Conservation (phyloP, 208 protist genomes). For the Wallacemonas sp. region DNA sequence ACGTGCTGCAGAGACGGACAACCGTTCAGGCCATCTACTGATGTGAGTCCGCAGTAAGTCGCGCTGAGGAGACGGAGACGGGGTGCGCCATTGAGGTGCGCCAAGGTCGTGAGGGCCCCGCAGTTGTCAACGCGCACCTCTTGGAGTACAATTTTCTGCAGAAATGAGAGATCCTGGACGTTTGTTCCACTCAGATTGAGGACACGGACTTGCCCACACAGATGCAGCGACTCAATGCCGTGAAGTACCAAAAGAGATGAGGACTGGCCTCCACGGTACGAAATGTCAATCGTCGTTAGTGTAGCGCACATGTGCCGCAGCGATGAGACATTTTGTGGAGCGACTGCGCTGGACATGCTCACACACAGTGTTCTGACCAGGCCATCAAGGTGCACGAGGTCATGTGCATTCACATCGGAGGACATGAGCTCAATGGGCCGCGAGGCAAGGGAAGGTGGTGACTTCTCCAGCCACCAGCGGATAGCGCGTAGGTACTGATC, state of each 20-base stretch:
- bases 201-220: neutral
- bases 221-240: neutral
- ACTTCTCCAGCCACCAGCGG: neutral
- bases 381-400: neutral
- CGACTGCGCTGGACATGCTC: too few relatives aligned
- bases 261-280: neutral
- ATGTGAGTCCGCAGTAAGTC: neutral
- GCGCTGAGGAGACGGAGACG: neutral
- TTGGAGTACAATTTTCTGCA: neutral
- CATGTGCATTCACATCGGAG: neutral
- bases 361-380: neutral
- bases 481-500: neutral
- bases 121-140: neutral
- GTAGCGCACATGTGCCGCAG: neutral
- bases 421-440: neutral
- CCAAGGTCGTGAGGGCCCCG: neutral
- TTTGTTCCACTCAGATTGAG: neutral
- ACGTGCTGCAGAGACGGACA: neutral
- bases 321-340: too few relatives aligned
- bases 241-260: neutral
- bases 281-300: neutral
- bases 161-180: neutral
- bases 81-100: neutral
- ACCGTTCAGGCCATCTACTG: neutral
- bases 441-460: neutral